A percentile compares a stretch with the other conserved stretches of the same genome.
These are phyloP conservation scores for Lecanicillium sp. DNA, from an alignment of 2,329 filamentous ascomycete genomes.

Conservation along the genomic window DNA sequence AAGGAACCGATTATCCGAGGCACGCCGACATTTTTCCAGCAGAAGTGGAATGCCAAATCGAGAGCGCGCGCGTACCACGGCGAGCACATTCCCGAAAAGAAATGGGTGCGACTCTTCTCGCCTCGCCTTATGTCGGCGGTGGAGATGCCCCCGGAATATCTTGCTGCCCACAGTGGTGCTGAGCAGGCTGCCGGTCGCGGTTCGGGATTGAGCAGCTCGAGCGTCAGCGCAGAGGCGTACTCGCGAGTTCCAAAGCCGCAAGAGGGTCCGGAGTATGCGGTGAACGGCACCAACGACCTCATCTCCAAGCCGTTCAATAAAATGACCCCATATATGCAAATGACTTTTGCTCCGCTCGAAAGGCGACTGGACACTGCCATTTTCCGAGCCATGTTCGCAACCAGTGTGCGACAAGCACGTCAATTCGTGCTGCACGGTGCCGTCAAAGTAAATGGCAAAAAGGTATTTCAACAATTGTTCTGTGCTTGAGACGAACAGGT, in stretches of 20 bases:
- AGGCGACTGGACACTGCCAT: constrained; percentile 89
- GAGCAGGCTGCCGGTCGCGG: constrained; percentile 79
- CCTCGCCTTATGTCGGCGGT: constrained; percentile 75
- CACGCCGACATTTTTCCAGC: constrained; percentile 80
- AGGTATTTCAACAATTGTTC: constrained; percentile 59
- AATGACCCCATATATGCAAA: constrained; percentile 86
- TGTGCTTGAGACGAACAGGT: no score
- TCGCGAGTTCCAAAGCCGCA: constrained; percentile 23
- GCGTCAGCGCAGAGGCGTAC: constrained; percentile 29
- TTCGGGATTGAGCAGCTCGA: constrained; percentile 50
- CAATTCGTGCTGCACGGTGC: constrained; percentile 91
- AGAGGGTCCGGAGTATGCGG: constrained; percentile 18
- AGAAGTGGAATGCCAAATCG: constrained; percentile 94
- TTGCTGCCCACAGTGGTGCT: constrained; percentile 76
- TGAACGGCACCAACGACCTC: constrained; percentile 26
- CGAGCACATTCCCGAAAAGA: constrained; percentile 85
- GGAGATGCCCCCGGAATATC: constrained; percentile 73
- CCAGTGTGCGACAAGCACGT: constrained; percentile 83
- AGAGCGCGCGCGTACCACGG: constrained; percentile 83
- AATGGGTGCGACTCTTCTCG: constrained; percentile 92
- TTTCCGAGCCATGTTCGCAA: constrained; percentile 89
- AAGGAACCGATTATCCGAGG: constrained; percentile 26
- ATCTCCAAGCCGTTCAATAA: constrained; percentile 29
- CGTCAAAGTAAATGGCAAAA: constrained; percentile 94
- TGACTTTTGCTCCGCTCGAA: constrained; percentile 90